Base-by-base conservation (phyloP, 768 basidiomycete genomes). In the Trametes coccinea region DNA sequence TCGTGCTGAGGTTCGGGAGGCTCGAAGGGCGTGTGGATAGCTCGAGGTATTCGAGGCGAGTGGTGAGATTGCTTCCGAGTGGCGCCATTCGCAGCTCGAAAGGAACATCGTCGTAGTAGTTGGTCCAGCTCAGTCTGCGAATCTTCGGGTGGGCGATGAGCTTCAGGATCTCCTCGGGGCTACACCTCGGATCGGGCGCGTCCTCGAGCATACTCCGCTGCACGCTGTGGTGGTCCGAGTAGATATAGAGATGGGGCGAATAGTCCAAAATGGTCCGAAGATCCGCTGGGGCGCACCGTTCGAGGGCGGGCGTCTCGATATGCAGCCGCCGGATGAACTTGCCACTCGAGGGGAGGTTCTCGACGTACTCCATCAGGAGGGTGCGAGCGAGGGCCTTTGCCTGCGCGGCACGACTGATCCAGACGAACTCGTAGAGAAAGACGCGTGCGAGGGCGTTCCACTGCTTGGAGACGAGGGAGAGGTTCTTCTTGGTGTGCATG, bases 261-360 rank as follows among this genome's bases (percentile, higher is more conserved):
- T 85, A 80, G 66, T 87, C 86, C 49, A 91, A 75, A 58, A 90
- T 88, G 29, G 83, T 81, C n/a, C 86, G 79, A 41, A 90, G 76
- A 67, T 90, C 87, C 4, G 78, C 79, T 16, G 89, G 86, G 5
- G 79, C 79, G 66, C 88, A 90, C 30, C 85, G 82, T 52, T 87
- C 85, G 56, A 89, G 76, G 5, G 80, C 73, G 16, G 81, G 80
- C 5, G 89, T 90, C 76, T 90, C 87, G 70, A 91, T 84, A 67
- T 89, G 88, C 33, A 91, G 72, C 14, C 85, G 79, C 43, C 82
- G 82, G 46, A 91, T 85, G 73, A 77, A 83, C 65, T 43, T 75
- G 72, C 54, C 72, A 56, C 65, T 69, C 10, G 64, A 61, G 5
- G 58, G 60, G 34, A 60, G 46, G 22, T 67, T 66, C 43, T 67